Evolutionary conservation across 352 stramenopile genomes (phyloP), one percentile per base, ranked within the genome.

Genomic region (Phytophthora agathidicida): DNA sequence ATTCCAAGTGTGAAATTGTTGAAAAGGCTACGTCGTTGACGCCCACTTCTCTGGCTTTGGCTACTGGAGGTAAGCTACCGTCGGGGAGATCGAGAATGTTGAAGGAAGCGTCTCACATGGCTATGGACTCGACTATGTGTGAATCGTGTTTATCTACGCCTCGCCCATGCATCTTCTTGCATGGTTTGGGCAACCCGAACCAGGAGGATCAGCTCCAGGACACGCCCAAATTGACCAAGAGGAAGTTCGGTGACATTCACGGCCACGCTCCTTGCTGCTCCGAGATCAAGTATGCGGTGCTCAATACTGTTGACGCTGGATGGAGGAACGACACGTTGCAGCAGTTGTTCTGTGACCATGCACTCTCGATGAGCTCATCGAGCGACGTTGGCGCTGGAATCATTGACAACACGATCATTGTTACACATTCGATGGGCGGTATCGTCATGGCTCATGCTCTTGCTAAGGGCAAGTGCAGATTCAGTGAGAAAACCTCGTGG

Each of bases 281-380:
- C 0, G 38, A 26, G 13, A 57, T 83, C 44, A 80, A 82, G 41
- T 87, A 79, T 38, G 65, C 69, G 0, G 47, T 75, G 1, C 14
- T 87, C 13, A 72, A 89, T 49, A 87, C 75, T 3, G 41, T 58
- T 5, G 45, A 78, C 49, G 56, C 54, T 17, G 68, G 44, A 1
- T 89, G 80, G 80, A 77, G 61, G 24, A 71, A 80, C 39, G 62
- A 63, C 1, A 48, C 31, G 0, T 30, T 88, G 3, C 74, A 85
- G 30, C 22, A 80, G 7, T 57, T 61, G 9, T 69, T 75, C 30
- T 88, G 77, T 32, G 28, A 75, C 16, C 42, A 48, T 13, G 53
- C 65, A 1, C 56, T 84, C 4, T 37, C 43, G 0, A 60, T 76
- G 32, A 71, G 70, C 16, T 13, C 30, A 5, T 63, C 48, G 1